Conservation (phyloP, 306 rosid genomes). For the Lathyrus sativus region DNA sequence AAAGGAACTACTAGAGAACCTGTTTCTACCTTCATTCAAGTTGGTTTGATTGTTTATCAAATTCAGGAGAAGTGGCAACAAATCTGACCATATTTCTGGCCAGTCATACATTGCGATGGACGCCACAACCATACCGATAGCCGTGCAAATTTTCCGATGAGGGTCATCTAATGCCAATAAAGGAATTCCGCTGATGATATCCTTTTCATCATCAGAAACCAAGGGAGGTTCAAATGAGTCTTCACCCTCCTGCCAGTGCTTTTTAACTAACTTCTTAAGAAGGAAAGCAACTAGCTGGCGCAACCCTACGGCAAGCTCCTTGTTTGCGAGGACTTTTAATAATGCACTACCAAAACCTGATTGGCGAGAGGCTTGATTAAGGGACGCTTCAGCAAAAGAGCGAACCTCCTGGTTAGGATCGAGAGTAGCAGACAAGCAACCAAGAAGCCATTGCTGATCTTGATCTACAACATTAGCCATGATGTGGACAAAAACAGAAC, state of each 20-base stretch:
- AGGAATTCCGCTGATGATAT: conserved; percentile 63
- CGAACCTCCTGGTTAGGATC: conserved; percentile 91
- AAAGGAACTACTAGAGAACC: no score
- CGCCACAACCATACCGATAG: conserved; percentile 94
- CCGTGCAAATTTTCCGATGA: conserved; percentile 88
- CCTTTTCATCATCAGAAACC: conserved; percentile 81
- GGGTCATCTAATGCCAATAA: conserved; percentile 79
- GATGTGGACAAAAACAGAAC: neutral
- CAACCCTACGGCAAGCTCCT: conserved; percentile 71
- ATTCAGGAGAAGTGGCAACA: no score
- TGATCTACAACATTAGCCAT: conserved; percentile 73
- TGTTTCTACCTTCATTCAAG: no score
- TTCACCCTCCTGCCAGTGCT: conserved; percentile 91
- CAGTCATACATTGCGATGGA: conserved; percentile 81
- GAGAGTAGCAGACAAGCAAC: conserved; percentile 86
- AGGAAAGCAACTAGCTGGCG: conserved; percentile 99
- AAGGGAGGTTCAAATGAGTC: conserved; percentile 86
- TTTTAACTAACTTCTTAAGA: conserved; percentile 85
- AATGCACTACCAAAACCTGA: conserved; percentile 96
- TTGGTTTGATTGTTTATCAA: no score
- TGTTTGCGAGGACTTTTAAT: conserved; percentile 76
- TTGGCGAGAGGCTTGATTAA: conserved; percentile 84
- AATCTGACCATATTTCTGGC: no score
- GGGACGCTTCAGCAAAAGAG: conserved; percentile 85
- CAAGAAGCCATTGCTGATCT: conserved; percentile 92